A percentile compares a stretch with the other conserved stretches of the same genome.
These are phyloP conservation scores for Cucumis hystrix DNA, from an alignment of 306 rosid species.

Conservation along the genomic window DNA sequence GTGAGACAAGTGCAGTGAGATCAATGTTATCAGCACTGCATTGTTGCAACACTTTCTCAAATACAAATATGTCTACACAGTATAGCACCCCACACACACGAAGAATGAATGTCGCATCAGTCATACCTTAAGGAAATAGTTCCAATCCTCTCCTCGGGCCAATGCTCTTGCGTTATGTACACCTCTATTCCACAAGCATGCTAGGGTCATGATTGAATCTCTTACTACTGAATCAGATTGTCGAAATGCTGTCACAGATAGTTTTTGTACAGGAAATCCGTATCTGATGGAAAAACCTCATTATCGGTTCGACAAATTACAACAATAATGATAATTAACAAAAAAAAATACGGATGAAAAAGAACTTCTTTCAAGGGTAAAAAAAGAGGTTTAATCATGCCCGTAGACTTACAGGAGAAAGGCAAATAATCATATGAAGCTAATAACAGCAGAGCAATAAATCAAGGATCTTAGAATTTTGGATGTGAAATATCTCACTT, in stretches of 20 bases:
- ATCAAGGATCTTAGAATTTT: background rate
- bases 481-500: background rate
- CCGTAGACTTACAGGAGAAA: background rate
- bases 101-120: background rate
- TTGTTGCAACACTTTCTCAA: background rate
- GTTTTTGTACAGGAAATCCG: slow-evolving; percentile 26
- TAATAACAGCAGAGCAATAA: background rate
- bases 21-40: background rate
- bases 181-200: slow-evolving; percentile 49
- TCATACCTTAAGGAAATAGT: slow-evolving; percentile 55
- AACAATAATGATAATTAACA: background rate
- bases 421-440: background rate
- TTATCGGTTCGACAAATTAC: slow-evolving; percentile 14
- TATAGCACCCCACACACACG: background rate
- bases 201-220: slow-evolving; percentile 28
- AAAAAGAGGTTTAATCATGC: background rate
- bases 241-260: slow-evolving; percentile 37
- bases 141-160: slow-evolving; percentile 64
- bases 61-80: background rate
- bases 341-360: background rate
- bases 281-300: slow-evolving; percentile 29
- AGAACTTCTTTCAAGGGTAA: too few species aligned
- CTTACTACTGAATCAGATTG: slow-evolving; percentile 27
- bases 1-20: background rate
- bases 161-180: slow-evolving; percentile 25